A percentile compares a stretch with the other conserved stretches of the same genome.
These are phyloP conservation scores for Tuber aestivum DNA, from an alignment of 495 filamentous ascomycete species.

Conservation along the genomic window DNA sequence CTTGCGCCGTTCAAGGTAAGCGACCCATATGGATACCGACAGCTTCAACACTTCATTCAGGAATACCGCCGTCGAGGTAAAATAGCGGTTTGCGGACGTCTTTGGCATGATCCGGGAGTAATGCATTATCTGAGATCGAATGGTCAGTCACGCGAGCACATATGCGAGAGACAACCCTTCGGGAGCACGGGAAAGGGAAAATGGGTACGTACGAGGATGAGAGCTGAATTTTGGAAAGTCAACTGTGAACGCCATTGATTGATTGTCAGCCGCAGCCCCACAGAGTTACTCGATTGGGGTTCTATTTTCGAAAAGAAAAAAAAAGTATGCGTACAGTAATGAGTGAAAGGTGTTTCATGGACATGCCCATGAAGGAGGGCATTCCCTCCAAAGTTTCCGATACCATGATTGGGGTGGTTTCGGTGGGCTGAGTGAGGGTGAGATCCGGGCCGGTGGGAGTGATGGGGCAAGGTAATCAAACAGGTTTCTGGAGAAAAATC, in stretches of 20 bases:
- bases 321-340: constrained; percentile 57
- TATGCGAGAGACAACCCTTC: not conserved
- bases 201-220: constrained; percentile 58
- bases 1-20: constrained; percentile 63
- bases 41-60: constrained; percentile 91
- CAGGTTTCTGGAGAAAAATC: not conserved
- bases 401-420: constrained; percentile 28
- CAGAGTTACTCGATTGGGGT: not conserved
- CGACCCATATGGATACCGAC: constrained; percentile 73
- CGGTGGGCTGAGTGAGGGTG: not conserved
- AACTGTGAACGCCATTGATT: constrained; percentile 51
- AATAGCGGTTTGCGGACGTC: constrained; percentile 74
- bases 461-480: not conserved
- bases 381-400: constrained; percentile 32
- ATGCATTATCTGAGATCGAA: constrained; percentile 63
- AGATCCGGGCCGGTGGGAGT: not conserved
- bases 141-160: constrained; percentile 15
- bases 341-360: constrained; percentile 72
- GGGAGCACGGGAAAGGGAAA: not conserved
- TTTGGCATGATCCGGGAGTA: constrained; percentile 89
- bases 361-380: constrained; percentile 53
- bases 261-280: constrained; percentile 15
- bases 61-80: constrained; percentile 89
- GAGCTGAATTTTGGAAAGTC: constrained; percentile 70
- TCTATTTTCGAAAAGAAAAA: not conserved